Evolutionary conservation across 768 basidiomycete species (phyloP), one percentile per base, ranked within the genome.

Genomic region (Porphyrellus cyaneotinctus): DNA sequence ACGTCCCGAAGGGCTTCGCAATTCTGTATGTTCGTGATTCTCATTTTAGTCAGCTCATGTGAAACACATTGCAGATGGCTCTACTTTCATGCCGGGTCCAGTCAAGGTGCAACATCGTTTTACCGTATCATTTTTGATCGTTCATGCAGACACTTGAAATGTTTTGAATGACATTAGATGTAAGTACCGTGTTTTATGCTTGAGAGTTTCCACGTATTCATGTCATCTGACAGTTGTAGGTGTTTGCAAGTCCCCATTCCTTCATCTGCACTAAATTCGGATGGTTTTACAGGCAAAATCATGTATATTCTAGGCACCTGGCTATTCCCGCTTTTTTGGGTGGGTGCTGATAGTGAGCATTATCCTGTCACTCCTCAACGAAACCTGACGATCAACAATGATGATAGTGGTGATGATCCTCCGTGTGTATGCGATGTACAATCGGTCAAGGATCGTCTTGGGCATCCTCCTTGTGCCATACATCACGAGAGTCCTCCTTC

Each of bases 321-420:
- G 39, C 20, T 39, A 20, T 18, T 24, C 32, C 10, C 28, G 2
- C 5, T 43, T 12, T 42, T 50, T 22, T 32, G 26, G 47, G 22
- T 22, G 17, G 26, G 17, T 18, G 48, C 22, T 26, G 48, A 49
- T 14, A 33, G 49, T 50, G n/a, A 49, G 37, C 14, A 3, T 22
- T 12, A 15, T 28, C 9, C 9, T 14, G 22, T 48, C 15, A 8
- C n/a, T 12, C 2, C 3, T 14, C 18, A 5, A 24, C 14, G 23
- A 23, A n/a, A 26, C 14, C n/a, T 43, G 28, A 43, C 22, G 15
- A n/a, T n/a, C n/a, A n/a, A n/a, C n/a, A n/a, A n/a, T 7, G 15
- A 28, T 31, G 43, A 18, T 12, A 43, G 43, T 43, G 43, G 43
- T 43, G 17, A 43, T 50, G 49, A 43, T 50, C 41, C 39, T 43